phyloP scores from a whole-genome alignment of 257 asterid genomes.

The Haberlea rhodopensis region DNA sequence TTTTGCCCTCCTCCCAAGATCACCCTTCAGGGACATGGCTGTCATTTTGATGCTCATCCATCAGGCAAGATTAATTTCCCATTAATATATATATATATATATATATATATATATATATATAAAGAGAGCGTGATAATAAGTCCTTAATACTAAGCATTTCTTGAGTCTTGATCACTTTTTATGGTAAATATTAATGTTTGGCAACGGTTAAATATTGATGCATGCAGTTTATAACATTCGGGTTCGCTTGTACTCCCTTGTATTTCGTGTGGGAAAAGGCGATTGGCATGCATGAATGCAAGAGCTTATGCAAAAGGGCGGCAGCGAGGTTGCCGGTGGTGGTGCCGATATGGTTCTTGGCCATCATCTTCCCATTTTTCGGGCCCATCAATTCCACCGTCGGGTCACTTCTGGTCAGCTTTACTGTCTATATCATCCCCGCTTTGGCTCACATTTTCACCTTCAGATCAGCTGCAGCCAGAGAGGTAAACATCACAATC shows the following conservation, averaged over 20 bases:
- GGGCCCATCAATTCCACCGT: slow-evolving; percentile 94
- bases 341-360: slow-evolving; percentile 92
- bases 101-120: too few relatives aligned
- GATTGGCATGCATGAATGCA: slow-evolving; percentile 87
- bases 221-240: slow-evolving; percentile 86
- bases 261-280: slow-evolving; percentile 97
- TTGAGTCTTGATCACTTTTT: too few relatives aligned
- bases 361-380: slow-evolving; percentile 86
- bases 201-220: not conserved
- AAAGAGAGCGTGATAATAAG: not conserved
- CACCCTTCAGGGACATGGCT: slow-evolving; percentile 87
- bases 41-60: slow-evolving; percentile 92
- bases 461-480: slow-evolving; percentile 69
- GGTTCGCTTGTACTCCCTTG: slow-evolving; percentile 95
- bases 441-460: slow-evolving; percentile 84
- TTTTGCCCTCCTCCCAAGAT: slow-evolving; percentile 75
- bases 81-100: too few relatives aligned
- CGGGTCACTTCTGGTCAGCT: slow-evolving; percentile 88
- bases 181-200: not conserved
- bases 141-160: too few relatives aligned
- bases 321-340: slow-evolving; percentile 82
- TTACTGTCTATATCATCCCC: slow-evolving; percentile 89
- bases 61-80: slow-evolving; percentile 45
- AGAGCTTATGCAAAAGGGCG: slow-evolving; percentile 85
- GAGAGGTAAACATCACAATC: slow-evolving; percentile 56